Conservation (phyloP, 1,284 basidiomycete species). For the Cryptococcus wingfieldii region DNA sequence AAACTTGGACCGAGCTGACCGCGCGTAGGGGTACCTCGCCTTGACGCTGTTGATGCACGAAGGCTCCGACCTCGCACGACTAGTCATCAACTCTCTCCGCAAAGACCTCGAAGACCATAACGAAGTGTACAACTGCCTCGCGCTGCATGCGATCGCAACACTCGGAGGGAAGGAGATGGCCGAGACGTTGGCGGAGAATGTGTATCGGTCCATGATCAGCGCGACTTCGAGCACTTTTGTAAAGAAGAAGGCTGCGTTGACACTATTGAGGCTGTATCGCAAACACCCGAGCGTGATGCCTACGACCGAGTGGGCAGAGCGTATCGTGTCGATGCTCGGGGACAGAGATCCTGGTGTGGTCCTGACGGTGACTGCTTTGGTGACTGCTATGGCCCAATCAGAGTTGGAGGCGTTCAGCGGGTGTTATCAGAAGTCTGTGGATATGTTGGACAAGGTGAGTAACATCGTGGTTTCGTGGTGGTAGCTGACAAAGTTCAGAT, state of each 20-base stretch:
- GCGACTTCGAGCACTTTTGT: slow-evolving; percentile 96
- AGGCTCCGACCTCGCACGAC: slow-evolving; percentile 89
- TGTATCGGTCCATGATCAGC: slow-evolving; percentile 91
- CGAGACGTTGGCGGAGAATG: slow-evolving; percentile 85
- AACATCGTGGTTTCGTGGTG: background rate
- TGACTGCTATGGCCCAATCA: slow-evolving; percentile 94
- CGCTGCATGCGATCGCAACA: slow-evolving; percentile 96
- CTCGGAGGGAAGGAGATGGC: slow-evolving; percentile 98
- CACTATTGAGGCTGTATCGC: slow-evolving; percentile 84
- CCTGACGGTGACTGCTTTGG: slow-evolving; percentile 83
- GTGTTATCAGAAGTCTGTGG: slow-evolving; percentile 91
- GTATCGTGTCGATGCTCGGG: slow-evolving; percentile 92
- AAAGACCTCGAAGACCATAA: slow-evolving; percentile 95
- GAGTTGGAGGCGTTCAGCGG: slow-evolving; percentile 82
- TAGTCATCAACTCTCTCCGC: slow-evolving; percentile 96
- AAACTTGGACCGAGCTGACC: background rate
- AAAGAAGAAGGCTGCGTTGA: slow-evolving; percentile 97
- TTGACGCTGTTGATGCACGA: slow-evolving; percentile 97
- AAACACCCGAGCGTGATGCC: slow-evolving; percentile 94
- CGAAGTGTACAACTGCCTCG: slow-evolving; percentile 93
- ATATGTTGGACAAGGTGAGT: slow-evolving; percentile 76
- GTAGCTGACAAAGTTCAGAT: slow-evolving; percentile 55
- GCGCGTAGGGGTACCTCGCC: slow-evolving; percentile 82
- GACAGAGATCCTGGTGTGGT: slow-evolving; percentile 91
- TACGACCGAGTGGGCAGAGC: slow-evolving; percentile 88